Percentiles rank a stretch among this genome's conserved stretches.
Evolutionary conservation across 305 asterid genomes (phyloP).

Genomic region (Rubia occidens): DNA sequence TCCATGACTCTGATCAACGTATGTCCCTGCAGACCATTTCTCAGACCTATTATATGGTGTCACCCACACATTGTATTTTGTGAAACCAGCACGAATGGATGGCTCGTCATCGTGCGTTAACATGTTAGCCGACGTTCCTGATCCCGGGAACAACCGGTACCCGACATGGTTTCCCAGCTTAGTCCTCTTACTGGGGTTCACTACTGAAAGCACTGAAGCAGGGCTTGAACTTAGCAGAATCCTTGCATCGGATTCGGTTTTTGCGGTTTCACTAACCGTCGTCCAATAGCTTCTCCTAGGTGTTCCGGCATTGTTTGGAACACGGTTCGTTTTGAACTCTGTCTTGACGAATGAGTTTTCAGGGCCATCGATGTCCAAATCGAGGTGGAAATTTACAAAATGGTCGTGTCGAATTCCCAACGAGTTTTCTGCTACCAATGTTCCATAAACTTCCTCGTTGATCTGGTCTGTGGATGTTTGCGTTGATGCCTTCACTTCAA

Average conservation of each 20-base stretch:
- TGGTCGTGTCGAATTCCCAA: constrained; percentile 53
- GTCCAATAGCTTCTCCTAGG: constrained; percentile 61
- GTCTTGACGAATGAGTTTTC: constrained; percentile 43
- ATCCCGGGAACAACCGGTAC: constrained; percentile 41
- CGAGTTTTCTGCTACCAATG: constrained; percentile 47
- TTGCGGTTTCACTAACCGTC: constrained; percentile 26
- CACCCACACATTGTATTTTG: constrained; percentile 52
- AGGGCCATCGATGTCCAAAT: constrained; percentile 47
- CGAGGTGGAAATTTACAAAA: constrained; percentile 49
- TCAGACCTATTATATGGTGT: constrained; percentile 42
- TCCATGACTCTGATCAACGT: constrained; percentile 51
- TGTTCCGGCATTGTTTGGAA: constrained; percentile 5
- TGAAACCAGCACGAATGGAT: constrained; percentile 45
- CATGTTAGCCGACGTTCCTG: constrained; percentile 20
- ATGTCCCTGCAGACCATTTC: constrained; percentile 69
- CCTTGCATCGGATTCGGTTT: constrained; percentile 48
- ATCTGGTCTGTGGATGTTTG: constrained; percentile 48
- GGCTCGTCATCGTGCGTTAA: constrained; percentile 31
- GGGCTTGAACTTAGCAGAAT: constrained; percentile 24
- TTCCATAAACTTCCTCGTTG: constrained; percentile 48
- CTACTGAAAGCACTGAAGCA: constrained; percentile 17
- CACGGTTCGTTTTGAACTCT: constrained; percentile 23
- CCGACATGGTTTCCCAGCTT: constrained; percentile 48
- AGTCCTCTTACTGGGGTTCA: constrained; percentile 48
- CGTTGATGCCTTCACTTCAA: constrained; percentile 43